Evolutionary conservation across 1,284 basidiomycete species (phyloP).

Genomic region (Sanguinoderma infundibulare): DNA sequence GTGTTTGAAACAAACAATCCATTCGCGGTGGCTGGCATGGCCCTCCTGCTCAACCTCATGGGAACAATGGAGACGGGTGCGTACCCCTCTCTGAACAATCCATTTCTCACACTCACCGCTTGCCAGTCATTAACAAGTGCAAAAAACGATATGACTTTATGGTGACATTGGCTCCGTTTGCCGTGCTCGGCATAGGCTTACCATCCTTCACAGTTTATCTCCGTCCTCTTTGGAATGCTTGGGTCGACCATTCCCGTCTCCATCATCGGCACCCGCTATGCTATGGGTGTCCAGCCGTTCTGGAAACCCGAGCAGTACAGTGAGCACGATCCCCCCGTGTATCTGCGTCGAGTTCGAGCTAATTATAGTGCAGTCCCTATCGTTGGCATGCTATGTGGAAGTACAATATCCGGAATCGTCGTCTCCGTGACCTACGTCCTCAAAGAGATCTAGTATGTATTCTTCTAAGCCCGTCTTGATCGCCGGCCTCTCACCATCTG

Average conservation of each 20-base stretch:
- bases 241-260: constrained; percentile 82
- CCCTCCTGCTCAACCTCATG: constrained; percentile 71
- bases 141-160: constrained; percentile 76
- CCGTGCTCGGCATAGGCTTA: constrained; percentile 3
- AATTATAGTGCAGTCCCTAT: constrained; percentile 65
- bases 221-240: constrained; percentile 71
- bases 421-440: constrained; percentile 69
- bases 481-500: background rate
- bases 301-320: constrained; percentile 85
- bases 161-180: constrained; percentile 44
- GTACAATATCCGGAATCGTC: constrained; percentile 76
- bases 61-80: constrained; percentile 72
- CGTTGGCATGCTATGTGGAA: constrained; percentile 87
- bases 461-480: background rate
- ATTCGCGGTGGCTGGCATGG: constrained; percentile 76
- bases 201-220: constrained; percentile 59
- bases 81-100: constrained; percentile 13
- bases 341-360: background rate
- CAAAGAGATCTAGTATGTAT: constrained; percentile 65
- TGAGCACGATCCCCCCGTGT: constrained; percentile 35
- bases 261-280: constrained; percentile 75
- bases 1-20: constrained; percentile 79
- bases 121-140: constrained; percentile 69
- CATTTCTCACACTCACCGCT: background rate
- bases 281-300: constrained; percentile 78